A percentile compares a stretch with the other conserved stretches of the same genome.
These are phyloP conservation scores for Eragrostis tef DNA, from an alignment of 202 grass and related monocot genomes.

Conservation along the genomic window DNA sequence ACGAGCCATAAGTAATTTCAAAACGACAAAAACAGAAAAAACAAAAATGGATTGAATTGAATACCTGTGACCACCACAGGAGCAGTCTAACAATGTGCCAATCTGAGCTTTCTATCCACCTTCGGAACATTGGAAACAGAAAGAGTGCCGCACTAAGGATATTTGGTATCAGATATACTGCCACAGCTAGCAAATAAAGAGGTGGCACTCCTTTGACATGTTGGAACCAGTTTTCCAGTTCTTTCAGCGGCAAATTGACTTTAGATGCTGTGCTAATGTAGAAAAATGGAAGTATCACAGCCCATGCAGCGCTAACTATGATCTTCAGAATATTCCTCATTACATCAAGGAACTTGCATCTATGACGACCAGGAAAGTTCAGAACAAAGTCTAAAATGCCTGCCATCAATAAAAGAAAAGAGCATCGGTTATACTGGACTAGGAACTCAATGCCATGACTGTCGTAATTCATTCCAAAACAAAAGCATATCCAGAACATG, in stretches of 20 bases:
- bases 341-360: constrained; percentile 76
- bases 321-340: constrained; percentile 87
- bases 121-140: constrained; percentile 83
- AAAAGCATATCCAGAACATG: constrained; percentile 28
- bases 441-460: constrained; percentile 19
- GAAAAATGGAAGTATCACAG: constrained; percentile 81
- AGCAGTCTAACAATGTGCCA: constrained; percentile 79
- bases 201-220: constrained; percentile 77
- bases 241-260: constrained; percentile 61
- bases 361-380: constrained; percentile 87
- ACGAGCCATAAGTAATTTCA: too few relatives aligned
- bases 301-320: constrained; percentile 71
- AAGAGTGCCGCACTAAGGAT: constrained; percentile 67
- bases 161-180: constrained; percentile 81
- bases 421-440: constrained; percentile 24
- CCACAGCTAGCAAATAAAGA: constrained; percentile 83
- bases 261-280: constrained; percentile 67
- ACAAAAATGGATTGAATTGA: too few relatives aligned
- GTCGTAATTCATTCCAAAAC: constrained; percentile 21
- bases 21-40: too few relatives aligned
- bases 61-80: constrained; percentile 99
- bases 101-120: constrained; percentile 92
- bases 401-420: constrained; percentile 54
- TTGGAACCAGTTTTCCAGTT: constrained; percentile 57
- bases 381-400: constrained; percentile 86